Percentiles rank a stretch among this genome's conserved stretches.
Evolutionary conservation across 352 stramenopile species (phyloP).

Genomic region (Phytophthora syringae): DNA sequence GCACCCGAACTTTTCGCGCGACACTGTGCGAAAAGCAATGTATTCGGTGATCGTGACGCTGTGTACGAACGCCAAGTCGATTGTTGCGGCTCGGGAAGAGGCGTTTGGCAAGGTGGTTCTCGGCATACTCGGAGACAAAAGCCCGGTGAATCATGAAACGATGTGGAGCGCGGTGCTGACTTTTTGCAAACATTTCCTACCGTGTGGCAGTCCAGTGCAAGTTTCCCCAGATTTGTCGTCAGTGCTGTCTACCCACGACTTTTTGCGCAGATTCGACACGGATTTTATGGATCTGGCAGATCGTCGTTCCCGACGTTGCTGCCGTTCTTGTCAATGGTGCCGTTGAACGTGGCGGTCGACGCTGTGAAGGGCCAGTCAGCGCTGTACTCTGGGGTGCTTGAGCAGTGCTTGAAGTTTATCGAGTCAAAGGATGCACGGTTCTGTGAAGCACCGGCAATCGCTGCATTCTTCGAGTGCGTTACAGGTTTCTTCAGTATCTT

Average conservation of each 20-base stretch:
- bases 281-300: conserved; percentile 76
- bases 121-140: conserved; percentile 73
- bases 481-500: conserved; percentile 75
- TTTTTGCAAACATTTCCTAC: conserved; percentile 63
- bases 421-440: conserved; percentile 61
- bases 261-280: conserved; percentile 77
- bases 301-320: conserved; percentile 75
- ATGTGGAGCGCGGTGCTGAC: conserved; percentile 83
- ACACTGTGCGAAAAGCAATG: conserved; percentile 66
- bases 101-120: conserved; percentile 78
- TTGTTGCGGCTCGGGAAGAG: conserved; percentile 56
- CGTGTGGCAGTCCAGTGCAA: conserved; percentile 48
- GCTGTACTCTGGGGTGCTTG: conserved; percentile 68
- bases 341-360: conserved; percentile 61
- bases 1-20: conserved; percentile 77
- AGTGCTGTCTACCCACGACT: conserved; percentile 70
- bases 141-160: conserved; percentile 63
- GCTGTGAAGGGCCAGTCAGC: conserved; percentile 41
- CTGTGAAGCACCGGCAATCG: conserved; percentile 58
- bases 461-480: conserved; percentile 78
- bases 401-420: conserved; percentile 78
- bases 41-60: conserved; percentile 69
- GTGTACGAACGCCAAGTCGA: conserved; percentile 45
- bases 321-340: conserved; percentile 78
- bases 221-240: conserved; percentile 67